Conservation (phyloP, 1,284 basidiomycete genomes). For the Melampsora larici-populina region DNA sequence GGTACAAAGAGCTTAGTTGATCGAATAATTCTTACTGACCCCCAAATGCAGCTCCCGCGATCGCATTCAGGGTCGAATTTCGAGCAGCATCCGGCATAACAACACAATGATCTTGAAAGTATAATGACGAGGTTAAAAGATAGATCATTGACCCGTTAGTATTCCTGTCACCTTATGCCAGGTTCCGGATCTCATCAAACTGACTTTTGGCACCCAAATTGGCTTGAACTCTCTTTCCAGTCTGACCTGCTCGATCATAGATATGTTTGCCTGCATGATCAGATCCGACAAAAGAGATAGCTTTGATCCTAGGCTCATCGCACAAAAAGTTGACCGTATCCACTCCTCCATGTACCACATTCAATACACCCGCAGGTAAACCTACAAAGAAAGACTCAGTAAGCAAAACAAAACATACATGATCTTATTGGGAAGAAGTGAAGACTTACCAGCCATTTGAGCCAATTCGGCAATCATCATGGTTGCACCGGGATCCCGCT, state of each 20-base stretch:
- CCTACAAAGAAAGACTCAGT: slow-evolving; percentile 41
- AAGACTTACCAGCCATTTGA: slow-evolving; percentile 65
- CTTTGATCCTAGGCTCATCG: slow-evolving; percentile 83
- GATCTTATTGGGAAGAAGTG: slow-evolving; percentile 60
- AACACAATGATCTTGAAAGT: slow-evolving; percentile 69
- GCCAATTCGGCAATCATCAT: slow-evolving; percentile 97
- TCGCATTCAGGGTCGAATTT: slow-evolving; percentile 86
- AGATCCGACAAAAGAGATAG: slow-evolving; percentile 96
- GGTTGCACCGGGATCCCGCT: slow-evolving; percentile 90
- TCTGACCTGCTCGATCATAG: slow-evolving; percentile 77
- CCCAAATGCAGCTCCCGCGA: slow-evolving; percentile 92
- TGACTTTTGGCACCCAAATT: slow-evolving; percentile 88
- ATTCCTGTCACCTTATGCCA: not conserved
- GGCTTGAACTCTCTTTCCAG: slow-evolving; percentile 91
- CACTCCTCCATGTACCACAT: slow-evolving; percentile 75
- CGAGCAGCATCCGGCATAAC: slow-evolving; percentile 96
- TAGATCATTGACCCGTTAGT: not conserved
- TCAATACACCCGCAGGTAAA: slow-evolving; percentile 54
- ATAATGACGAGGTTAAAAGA: not conserved
- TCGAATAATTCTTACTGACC: slow-evolving; percentile 56
- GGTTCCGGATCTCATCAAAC: not conserved
- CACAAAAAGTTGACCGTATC: slow-evolving; percentile 91
- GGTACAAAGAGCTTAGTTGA: not conserved
- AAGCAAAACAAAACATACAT: slow-evolving; percentile 62
- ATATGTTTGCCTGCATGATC: slow-evolving; percentile 91